Evolutionary conservation across 2,329 filamentous ascomycete genomes (phyloP), one percentile per base, ranked within the genome.

Genomic region (Fusarium sp.): DNA sequence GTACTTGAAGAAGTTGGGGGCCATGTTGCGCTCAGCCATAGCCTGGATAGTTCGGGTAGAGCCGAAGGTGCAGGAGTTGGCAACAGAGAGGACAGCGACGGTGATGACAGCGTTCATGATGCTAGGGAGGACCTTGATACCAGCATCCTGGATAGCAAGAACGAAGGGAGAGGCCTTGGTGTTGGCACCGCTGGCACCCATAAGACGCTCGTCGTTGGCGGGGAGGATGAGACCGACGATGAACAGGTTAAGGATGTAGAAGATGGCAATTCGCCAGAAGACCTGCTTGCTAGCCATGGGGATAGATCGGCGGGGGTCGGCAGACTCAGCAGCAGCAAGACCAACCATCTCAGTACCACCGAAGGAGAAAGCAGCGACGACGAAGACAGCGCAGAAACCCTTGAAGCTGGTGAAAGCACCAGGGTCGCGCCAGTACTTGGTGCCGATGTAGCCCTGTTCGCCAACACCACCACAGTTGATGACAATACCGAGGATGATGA

Each of bases 91-190:
- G 31, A 97, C 94, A 25, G 94, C 91, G 71, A 97, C 89, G 77
- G 98, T 89, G 78, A 98, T 97, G 67, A 98, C 93, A 26, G 89
- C 90, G 80, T 98, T 98, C 91, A 98, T 96, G 62, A 98, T 88
- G 2, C 91, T 94, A 4, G 93, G 93, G 10, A 98, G 87, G 7
- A 91, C 90, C 49, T 88, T 82, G 76, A 98, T 97, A 19, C 92
- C 90, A 4, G 94, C 93, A 69, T 94, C 91, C 72, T 91, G 84
- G 75, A 97, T 97, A 68, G 94, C 93, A 74, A 98, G 95, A 74
- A 98, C 94, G 78, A 98, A 98, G 4, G 95, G 95, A 7, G 93
- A 97, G 6, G 93, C 91, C 39, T 89, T 89, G 46, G 90, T 88
- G 77, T 94, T 88, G 54, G 86, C 87, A 37, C 83, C 83, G 58